Percentiles rank a stretch among this genome's conserved stretches.
Conservation (phyloP, 805 yeast species). For the Wickerhamiella allomyrinae region DNA sequence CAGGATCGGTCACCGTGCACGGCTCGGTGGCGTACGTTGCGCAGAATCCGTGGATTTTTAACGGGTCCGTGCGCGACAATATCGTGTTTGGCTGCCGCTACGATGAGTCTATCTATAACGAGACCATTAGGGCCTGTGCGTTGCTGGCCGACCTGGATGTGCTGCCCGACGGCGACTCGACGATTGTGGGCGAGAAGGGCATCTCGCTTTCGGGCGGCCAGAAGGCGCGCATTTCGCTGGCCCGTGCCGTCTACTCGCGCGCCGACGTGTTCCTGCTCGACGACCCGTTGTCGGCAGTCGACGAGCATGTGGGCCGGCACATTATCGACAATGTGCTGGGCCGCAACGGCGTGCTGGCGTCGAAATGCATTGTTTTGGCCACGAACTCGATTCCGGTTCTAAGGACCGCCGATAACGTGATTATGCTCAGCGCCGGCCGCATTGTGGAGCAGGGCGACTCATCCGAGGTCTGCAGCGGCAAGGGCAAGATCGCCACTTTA, state of each 20-base stretch:
- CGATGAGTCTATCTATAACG: slow-evolving; percentile 37
- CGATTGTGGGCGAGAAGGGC: slow-evolving; percentile 79
- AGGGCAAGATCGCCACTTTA: slow-evolving; percentile 11
- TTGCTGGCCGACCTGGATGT: slow-evolving; percentile 48
- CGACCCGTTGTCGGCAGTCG: slow-evolving; percentile 75
- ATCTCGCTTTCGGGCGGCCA: slow-evolving; percentile 83
- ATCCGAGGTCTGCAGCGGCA: slow-evolving; percentile 7
- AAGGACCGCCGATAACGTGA: slow-evolving; percentile 54
- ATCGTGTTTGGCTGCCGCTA: slow-evolving; percentile 51
- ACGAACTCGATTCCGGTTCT: slow-evolving; percentile 79
- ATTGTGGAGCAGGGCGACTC: slow-evolving; percentile 28
- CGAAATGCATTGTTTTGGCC: slow-evolving; percentile 66
- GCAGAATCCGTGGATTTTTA: slow-evolving; percentile 92
- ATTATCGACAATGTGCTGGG: slow-evolving; percentile 69
- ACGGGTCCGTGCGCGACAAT: slow-evolving; percentile 74
- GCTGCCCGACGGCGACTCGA: slow-evolving; percentile 59
- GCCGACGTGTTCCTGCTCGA: slow-evolving; percentile 57
- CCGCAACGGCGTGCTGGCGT: slow-evolving; percentile 55
- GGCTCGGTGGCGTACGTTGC: slow-evolving; percentile 83
- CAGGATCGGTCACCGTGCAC: slow-evolving; percentile 55
- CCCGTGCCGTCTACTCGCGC: slow-evolving; percentile 62
- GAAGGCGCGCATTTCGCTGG: slow-evolving; percentile 66
- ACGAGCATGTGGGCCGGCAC: slow-evolving; percentile 73
- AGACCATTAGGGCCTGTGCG: slow-evolving; percentile 51
- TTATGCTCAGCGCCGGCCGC: slow-evolving; percentile 44